A percentile compares a stretch with the other conserved stretches of the same genome.
Conservation (phyloP, 441 rosid species). For the Dalechampia spathulata region DNA sequence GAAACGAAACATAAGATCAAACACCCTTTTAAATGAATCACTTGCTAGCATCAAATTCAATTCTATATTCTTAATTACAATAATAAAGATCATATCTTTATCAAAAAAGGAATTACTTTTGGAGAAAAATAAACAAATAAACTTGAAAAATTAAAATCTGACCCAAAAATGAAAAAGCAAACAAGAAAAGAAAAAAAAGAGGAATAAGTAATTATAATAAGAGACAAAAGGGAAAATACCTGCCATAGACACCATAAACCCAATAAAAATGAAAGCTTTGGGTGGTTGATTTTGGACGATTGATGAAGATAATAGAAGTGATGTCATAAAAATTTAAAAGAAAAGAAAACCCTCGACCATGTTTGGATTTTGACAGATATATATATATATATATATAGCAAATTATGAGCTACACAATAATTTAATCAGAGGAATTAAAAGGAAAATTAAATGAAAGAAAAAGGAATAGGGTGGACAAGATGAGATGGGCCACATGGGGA, state of each 20-base stretch:
- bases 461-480: conserved; percentile 1
- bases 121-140: too few species aligned
- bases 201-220: too few species aligned
- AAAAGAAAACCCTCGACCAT: conserved; percentile 30
- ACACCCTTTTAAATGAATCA: conserved; percentile 1
- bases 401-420: too few species aligned
- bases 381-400: too few species aligned
- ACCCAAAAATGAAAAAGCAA: background rate
- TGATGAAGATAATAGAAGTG: background rate
- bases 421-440: background rate
- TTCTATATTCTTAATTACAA: background rate
- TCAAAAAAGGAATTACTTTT: too few species aligned
- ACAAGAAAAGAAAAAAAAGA: background rate
- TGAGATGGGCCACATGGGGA: conserved; percentile 11
- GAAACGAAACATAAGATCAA: conserved; percentile 12
- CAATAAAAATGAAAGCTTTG: conserved; percentile 12
- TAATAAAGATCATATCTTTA: background rate
- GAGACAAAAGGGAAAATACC: conserved; percentile 27
- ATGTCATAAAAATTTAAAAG: conserved; percentile 22
- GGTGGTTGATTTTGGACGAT: background rate
- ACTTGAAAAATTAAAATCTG: too few species aligned
- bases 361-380: conserved; percentile 26
- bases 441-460: background rate
- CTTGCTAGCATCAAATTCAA: background rate
- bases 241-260: conserved; percentile 21